Conservation (phyloP, 2,329 filamentous ascomycete species). For the Penicillium sp. region DNA sequence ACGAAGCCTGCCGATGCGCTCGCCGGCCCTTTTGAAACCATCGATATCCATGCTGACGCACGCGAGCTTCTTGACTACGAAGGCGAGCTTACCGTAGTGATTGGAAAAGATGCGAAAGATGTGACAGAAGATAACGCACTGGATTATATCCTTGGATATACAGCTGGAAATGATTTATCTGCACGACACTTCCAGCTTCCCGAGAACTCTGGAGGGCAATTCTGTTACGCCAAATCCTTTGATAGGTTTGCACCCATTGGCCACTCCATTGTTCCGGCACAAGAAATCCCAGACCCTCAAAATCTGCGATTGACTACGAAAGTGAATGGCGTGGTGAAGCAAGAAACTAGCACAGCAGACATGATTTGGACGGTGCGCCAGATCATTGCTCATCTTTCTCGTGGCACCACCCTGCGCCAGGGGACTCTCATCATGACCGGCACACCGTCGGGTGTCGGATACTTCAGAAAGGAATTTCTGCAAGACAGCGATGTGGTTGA, state of each 20-base stretch:
- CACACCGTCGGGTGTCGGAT: constrained; percentile 40
- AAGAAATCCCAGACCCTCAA: constrained; percentile 36
- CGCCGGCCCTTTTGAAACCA: constrained; percentile 7
- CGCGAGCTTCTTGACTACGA: constrained; percentile 14
- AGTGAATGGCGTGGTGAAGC: constrained; percentile 43
- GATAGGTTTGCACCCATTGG: constrained; percentile 45
- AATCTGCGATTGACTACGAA: constrained; percentile 36
- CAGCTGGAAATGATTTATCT: constrained; percentile 37
- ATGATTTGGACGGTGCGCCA: constrained; percentile 44
- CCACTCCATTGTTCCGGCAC: constrained; percentile 38
- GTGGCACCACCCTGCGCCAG: constrained; percentile 43
- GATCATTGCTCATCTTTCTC: constrained; percentile 39
- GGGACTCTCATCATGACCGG: constrained; percentile 49
- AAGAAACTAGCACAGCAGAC: constrained; percentile 44
- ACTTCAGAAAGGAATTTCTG: constrained; percentile 17
- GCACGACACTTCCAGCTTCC: constrained; percentile 35
- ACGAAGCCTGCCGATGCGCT: constrained; percentile 14
- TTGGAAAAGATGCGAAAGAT: constrained; percentile 23
- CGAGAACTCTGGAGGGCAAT: constrained; percentile 38
- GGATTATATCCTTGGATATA: constrained; percentile 37
- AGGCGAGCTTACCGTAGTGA: constrained; percentile 28
- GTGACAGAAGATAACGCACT: constrained; percentile 23
- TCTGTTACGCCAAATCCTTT: constrained; percentile 47
- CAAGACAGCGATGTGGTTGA: constrained; percentile 17
- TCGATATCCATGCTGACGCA: constrained; percentile 10